A percentile compares a stretch with the other conserved stretches of the same genome.
These are phyloP conservation scores for Hyaloscypha finlandica DNA, from an alignment of 495 filamentous ascomycete species.

Conservation along the genomic window DNA sequence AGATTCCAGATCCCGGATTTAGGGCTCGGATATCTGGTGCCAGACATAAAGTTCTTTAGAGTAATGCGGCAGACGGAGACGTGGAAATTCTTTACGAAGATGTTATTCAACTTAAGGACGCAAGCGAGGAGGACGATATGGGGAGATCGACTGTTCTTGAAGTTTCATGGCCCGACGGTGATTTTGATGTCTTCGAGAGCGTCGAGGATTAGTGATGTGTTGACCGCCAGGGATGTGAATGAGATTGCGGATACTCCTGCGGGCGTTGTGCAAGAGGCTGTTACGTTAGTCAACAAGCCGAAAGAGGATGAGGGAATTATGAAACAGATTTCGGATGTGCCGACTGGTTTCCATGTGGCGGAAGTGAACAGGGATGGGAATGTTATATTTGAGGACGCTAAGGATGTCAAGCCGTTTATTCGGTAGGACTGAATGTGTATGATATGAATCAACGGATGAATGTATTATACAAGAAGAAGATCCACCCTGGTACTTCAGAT, in stretches of 20 bases:
- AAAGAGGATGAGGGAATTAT: slow-evolving; percentile 30
- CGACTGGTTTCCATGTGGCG: slow-evolving; percentile 54
- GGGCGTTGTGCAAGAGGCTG: slow-evolving; percentile 51
- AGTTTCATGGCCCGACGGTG: slow-evolving; percentile 82
- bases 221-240: slow-evolving; percentile 75
- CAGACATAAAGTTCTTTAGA: slow-evolving; percentile 68
- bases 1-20: slow-evolving; percentile 77
- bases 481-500: not conserved
- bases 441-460: not conserved
- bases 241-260: slow-evolving; percentile 79
- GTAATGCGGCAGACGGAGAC: slow-evolving; percentile 66
- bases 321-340: slow-evolving; percentile 36
- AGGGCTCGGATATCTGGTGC: slow-evolving; percentile 53
- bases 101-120: slow-evolving; percentile 68
- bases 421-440: slow-evolving; percentile 13
- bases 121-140: slow-evolving; percentile 80
- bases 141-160: slow-evolving; percentile 90
- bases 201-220: slow-evolving; percentile 69
- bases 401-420: slow-evolving; percentile 54
- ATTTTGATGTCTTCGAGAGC: slow-evolving; percentile 85
- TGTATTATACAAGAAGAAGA: slow-evolving; percentile 14
- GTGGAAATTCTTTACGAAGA: slow-evolving; percentile 64
- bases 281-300: slow-evolving; percentile 46
- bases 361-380: slow-evolving; percentile 67
- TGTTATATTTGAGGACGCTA: slow-evolving; percentile 64